Evolutionary conservation across 1,284 basidiomycete genomes (phyloP), one percentile per base, ranked within the genome.

Genomic region (Mrakiaceae sp.): DNA sequence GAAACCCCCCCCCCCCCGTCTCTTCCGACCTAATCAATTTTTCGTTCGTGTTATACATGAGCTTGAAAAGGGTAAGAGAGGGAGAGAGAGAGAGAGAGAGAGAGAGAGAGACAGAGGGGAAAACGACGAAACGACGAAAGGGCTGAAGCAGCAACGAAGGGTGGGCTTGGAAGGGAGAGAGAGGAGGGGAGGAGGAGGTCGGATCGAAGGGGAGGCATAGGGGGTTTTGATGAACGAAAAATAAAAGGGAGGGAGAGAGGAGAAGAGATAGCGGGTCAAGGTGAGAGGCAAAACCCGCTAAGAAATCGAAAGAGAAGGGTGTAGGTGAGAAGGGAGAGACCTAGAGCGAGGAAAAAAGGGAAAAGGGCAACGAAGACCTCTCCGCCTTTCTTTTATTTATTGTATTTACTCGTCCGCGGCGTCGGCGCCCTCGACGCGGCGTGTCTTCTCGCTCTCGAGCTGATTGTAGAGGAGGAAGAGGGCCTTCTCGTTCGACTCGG

Each of bases 401-500:
- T 57, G 42, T 5, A 44, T 43, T 40, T 57, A 40, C 5, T 43
- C 55, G 42, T 57, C 55, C 14, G 42, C 55, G 5, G 55, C 39
- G 44, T 56, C 64, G 48, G 66, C 70, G 42, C 68, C 70, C 63
- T 70, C 87, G 66, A 91, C 87, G 72, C 91, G 82, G 75, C 90
- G 82, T 78, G 93, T 90, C 80, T 95, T 95, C 82, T 95, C 91
- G 73, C 86, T 92, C 79, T 96, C 93, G 70, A 96, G 81, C 76
- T 95, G 92, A 74, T 96, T 95, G 81, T 98, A 98, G 67, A 98
- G 83, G 69, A 98, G 80, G 82, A 94, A 98, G 64, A 98, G 80
- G 2, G 95, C 95, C 78, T 94, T 93, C 79, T 96, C 94, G 74
- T 93, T 94, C 69, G 90, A 88, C 78, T 97, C 94, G 60, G 92